Evolutionary conservation across 306 rosid genomes (phyloP).

Genomic region (Quercus mongolica): DNA sequence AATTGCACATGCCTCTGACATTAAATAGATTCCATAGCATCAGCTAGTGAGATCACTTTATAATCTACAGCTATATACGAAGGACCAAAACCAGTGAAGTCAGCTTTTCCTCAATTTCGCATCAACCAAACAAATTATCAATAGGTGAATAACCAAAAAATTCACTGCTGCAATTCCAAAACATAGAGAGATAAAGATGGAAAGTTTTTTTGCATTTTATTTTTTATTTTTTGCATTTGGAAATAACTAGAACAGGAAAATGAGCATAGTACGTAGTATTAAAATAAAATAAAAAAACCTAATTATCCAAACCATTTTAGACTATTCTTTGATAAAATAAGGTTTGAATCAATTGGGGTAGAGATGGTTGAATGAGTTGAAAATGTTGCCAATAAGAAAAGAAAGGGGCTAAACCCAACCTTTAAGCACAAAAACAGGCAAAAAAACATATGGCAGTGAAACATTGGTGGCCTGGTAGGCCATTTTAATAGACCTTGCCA

Average conservation of each 20-base stretch:
- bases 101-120: neutral
- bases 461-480: neutral
- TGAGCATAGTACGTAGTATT: too few relatives aligned
- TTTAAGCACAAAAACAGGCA: neutral
- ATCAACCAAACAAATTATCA: neutral
- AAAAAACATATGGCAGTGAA: too few relatives aligned
- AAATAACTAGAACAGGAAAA: too few relatives aligned
- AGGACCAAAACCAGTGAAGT: neutral
- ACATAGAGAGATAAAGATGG: neutral
- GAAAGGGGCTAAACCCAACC: neutral
- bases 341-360: neutral
- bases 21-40: neutral
- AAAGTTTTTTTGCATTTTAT: neutral
- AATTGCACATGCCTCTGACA: constrained; percentile 3
- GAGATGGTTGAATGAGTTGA: neutral
- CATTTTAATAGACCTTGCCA: neutral
- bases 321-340: too few relatives aligned
- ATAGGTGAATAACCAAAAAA: neutral
- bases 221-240: neutral
- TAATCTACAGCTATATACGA: neutral
- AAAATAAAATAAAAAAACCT: too few relatives aligned
- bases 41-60: neutral
- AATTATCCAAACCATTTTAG: too few relatives aligned
- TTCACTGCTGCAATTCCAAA: neutral
- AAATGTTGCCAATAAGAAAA: neutral